Conservation (phyloP, 2,329 filamentous ascomycete genomes). For the Aspergillus sp. region DNA sequence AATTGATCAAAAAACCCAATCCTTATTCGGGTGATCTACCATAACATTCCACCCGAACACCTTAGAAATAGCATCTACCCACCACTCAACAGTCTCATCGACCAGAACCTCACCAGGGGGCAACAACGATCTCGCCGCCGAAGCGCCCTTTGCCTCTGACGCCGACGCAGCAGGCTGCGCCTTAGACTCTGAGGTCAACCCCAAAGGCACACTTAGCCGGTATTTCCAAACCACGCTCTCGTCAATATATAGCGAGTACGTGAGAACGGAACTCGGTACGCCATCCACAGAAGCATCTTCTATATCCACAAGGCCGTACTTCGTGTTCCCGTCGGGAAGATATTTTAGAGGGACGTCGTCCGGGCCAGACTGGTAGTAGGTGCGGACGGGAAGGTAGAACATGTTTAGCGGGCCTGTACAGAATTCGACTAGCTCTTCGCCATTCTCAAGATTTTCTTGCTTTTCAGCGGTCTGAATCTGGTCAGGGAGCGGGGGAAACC, state of each 20-base stretch:
- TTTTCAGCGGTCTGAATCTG: slow-evolving; percentile 13
- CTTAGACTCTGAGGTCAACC: slow-evolving; percentile 3
- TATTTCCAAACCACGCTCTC: slow-evolving; percentile 74
- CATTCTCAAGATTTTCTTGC: slow-evolving; percentile 18
- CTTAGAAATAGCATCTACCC: not conserved
- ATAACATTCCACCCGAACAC: slow-evolving; percentile 7
- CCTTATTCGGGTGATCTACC: not conserved
- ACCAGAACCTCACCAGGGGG: slow-evolving; percentile 3
- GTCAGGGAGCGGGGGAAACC: slow-evolving; percentile 55
- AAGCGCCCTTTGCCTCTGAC: not conserved
- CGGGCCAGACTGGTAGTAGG: slow-evolving; percentile 77
- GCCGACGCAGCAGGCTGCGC: not conserved
- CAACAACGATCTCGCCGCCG: not conserved
- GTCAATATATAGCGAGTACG: slow-evolving; percentile 80
- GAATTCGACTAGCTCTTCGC: slow-evolving; percentile 72
- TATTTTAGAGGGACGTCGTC: slow-evolving; percentile 85
- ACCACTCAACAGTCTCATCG: slow-evolving; percentile 1
- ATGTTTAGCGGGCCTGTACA: slow-evolving; percentile 88
- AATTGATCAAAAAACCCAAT: slow-evolving; percentile 2
- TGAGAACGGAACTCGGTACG: slow-evolving; percentile 60
- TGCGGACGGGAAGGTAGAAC: slow-evolving; percentile 84
- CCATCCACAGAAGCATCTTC: slow-evolving; percentile 46
- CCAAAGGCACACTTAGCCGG: slow-evolving; percentile 37
- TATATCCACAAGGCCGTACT: slow-evolving; percentile 83
- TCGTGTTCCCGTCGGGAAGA: slow-evolving; percentile 78